Evolutionary conservation across 2,329 filamentous ascomycete genomes (phyloP).

Genomic region (Phialemoniopsis sp.): DNA sequence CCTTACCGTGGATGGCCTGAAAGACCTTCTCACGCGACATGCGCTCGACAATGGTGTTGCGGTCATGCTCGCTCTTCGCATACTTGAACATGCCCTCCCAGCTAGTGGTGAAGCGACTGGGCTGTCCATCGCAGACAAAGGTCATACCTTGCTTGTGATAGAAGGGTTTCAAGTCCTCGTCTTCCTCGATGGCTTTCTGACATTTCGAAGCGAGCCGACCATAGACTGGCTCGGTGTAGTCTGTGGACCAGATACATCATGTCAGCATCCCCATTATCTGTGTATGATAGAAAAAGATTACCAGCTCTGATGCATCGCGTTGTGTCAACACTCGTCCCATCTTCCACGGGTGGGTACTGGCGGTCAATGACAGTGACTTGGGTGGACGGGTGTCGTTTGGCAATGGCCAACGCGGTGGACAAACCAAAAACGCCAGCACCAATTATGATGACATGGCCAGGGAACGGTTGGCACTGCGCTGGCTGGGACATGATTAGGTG

Average conservation of each 20-base stretch:
- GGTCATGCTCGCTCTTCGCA: no score
- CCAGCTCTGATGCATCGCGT: conserved; percentile 2
- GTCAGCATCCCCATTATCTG: no score
- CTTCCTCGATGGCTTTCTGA: conserved; percentile 12
- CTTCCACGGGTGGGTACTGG: not conserved
- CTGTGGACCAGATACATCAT: conserved; percentile 8
- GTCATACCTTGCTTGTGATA: conserved; percentile 18
- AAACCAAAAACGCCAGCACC: conserved; percentile 7
- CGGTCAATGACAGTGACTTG: no score
- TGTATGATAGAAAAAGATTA: no score
- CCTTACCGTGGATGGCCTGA: conserved; percentile 13
- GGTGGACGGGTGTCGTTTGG: not conserved
- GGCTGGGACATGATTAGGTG: no score
- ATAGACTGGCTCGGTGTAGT: conserved; percentile 18
- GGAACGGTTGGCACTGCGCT: no score
- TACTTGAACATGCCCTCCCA: no score
- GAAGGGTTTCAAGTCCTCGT: conserved; percentile 10
- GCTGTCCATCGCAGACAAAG: conserved; percentile 13
- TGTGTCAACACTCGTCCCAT: conserved; percentile 3
- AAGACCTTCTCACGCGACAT: conserved; percentile 11
- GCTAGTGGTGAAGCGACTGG: conserved; percentile 8
- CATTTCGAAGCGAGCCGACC: conserved; percentile 12
- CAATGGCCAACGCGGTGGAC: conserved; percentile 4
- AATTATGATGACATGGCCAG: conserved; percentile 4
- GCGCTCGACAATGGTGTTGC: no score